Evolutionary conservation across 164 flowering plant species (phyloP).

Genomic region (Saururus chinensis): DNA sequence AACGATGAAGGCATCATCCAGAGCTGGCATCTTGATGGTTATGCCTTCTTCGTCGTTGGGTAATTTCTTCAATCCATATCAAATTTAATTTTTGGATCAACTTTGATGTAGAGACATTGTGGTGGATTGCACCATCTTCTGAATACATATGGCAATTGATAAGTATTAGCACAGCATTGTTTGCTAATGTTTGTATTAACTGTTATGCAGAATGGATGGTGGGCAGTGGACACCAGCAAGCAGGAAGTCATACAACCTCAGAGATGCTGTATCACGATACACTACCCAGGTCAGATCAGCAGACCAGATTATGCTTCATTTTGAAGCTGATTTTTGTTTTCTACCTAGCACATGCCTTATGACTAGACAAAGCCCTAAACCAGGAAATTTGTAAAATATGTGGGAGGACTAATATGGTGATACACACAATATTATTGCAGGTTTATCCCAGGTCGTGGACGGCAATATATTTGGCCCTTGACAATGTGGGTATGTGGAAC

Average conservation of each 20-base stretch:
- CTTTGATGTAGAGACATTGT: too few relatives aligned
- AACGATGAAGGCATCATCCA: constrained; percentile 56
- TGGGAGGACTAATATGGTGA: too few relatives aligned
- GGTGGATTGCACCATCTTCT: too few relatives aligned
- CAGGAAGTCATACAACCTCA: constrained; percentile 52
- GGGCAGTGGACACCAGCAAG: constrained; percentile 57
- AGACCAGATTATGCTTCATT: background rate
- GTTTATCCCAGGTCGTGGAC: constrained; percentile 93
- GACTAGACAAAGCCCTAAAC: too few relatives aligned
- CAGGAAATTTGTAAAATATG: too few relatives aligned
- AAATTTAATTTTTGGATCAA: too few relatives aligned
- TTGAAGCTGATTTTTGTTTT: background rate
- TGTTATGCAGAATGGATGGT: constrained; percentile 52
- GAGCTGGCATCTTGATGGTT: constrained; percentile 79
- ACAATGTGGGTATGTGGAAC: constrained; percentile 94
- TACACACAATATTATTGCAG: constrained; percentile 21
- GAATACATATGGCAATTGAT: too few relatives aligned
- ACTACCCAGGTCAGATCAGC: constrained; percentile 50
- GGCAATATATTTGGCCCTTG: constrained; percentile 57
- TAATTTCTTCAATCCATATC: constrained; percentile 13
- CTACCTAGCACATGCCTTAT: background rate
- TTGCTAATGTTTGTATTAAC: background rate
- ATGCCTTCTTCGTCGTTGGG: constrained; percentile 77
- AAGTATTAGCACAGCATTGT: too few relatives aligned
- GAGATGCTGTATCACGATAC: constrained; percentile 56